Conservation (phyloP, 306 rosid species). For the Styphnolobium japonicum region DNA sequence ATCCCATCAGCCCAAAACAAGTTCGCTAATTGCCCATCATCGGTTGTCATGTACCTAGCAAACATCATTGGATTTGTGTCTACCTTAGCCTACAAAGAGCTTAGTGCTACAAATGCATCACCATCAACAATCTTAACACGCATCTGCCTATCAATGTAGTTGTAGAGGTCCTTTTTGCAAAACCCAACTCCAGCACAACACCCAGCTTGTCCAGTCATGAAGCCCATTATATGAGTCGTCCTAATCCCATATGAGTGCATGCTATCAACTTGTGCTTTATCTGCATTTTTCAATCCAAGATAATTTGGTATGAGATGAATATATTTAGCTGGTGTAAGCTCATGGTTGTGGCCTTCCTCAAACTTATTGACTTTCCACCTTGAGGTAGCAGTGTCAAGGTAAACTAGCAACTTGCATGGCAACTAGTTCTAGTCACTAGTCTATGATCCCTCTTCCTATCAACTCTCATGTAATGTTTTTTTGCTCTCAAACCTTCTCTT, state of each 20-base stretch:
- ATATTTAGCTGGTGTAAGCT: not conserved
- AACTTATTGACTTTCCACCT: not conserved
- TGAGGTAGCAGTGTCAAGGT: rapidly evolving
- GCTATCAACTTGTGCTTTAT: not conserved
- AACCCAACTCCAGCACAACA: not conserved
- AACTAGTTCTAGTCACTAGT: not conserved
- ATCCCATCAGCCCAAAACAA: too few relatives aligned
- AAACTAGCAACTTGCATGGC: not conserved
- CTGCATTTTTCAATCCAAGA: not conserved
- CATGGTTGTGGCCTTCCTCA: not conserved
- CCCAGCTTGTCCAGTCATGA: not conserved
- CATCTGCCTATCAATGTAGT: not conserved
- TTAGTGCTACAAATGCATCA: too few relatives aligned
- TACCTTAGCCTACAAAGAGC: too few relatives aligned
- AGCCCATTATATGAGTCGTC: not conserved
- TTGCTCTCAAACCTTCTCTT: not conserved
- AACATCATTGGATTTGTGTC: too few relatives aligned
- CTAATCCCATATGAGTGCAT: not conserved
- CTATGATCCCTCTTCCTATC: not conserved
- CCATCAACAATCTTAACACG: not conserved
- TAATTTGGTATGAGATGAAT: not conserved
- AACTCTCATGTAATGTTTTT: not conserved
- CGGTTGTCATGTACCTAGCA: too few relatives aligned
- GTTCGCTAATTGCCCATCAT: too few relatives aligned
- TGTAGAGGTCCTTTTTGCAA: not conserved